Base-by-base conservation (phyloP, 805 yeast species). In the Candida chauliodis region DNA sequence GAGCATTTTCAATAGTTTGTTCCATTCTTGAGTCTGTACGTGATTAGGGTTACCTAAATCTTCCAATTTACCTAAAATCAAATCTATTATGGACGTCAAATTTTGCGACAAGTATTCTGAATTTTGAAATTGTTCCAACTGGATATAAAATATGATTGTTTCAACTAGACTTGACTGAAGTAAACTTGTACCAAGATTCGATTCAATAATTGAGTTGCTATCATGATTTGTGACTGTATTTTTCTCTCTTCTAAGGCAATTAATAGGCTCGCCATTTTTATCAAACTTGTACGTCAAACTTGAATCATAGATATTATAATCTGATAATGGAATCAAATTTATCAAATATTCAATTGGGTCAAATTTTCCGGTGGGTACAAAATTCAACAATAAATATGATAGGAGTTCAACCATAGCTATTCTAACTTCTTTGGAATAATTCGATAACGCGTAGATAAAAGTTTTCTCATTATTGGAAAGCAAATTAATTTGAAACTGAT, bases 101-200 rank as follows among this genome's bases (percentile, higher is more conserved):
- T 58, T 59, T 5, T 37, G 30, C 0, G 71, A 48, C 21, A 66
- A 52, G 38, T 49, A 68, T n/a, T 65, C 69, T 1, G 58, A 47
- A 35, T 62, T 53, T 39, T 65, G 73, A 34, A 66, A 59, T 44
- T 61, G 69, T 40, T 65, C 68, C 13, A 69, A 50, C 45, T 68
- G 73, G 23, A 64, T 44, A 41, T 64, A 67, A 28, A 63, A 45
- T 5, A 67, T 49, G 13, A 68, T 34, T 0, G 69, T 38, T 44
- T 66, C 70, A 7, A 56, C 51, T 2, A 58, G 40, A 10, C 70
- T 63, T 1, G 56, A 45, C 38, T 66, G 69, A 21, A 44, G 46
- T 13, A 61, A 47, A 5, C 46, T 37, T 17, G 43, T 38, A 16
- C 51, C 54, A 2, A 56, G 44, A 31, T 49, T 49, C 2, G 50